These are phyloP conservation scores for Spizellomyces sp. DNA, from an alignment of 192 early-diverging fungal species.

Conservation along the genomic window DNA sequence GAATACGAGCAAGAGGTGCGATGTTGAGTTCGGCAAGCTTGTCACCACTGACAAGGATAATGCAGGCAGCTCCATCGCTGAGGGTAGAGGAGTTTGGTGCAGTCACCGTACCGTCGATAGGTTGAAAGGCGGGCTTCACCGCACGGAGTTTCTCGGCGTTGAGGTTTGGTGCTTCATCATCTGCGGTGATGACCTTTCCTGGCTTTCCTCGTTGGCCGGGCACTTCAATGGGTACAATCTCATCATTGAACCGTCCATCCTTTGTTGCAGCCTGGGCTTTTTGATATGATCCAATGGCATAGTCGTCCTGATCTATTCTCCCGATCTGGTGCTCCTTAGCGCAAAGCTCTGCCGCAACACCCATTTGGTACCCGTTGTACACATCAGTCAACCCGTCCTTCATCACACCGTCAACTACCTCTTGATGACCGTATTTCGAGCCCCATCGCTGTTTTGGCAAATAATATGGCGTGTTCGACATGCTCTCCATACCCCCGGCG, in stretches of 20 bases:
- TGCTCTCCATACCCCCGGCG: slow-evolving; percentile 96
- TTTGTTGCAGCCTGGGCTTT: slow-evolving; percentile 86
- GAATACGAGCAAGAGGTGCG: slow-evolving; percentile 84
- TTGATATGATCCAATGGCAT: slow-evolving; percentile 83
- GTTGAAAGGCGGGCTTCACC: slow-evolving; percentile 85
- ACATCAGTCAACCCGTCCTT: slow-evolving; percentile 65
- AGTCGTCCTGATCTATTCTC: slow-evolving; percentile 87
- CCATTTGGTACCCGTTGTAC: slow-evolving; percentile 55
- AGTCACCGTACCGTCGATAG: slow-evolving; percentile 86
- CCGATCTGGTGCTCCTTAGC: slow-evolving; percentile 77
- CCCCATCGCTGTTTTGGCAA: slow-evolving; percentile 55
- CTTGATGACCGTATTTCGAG: slow-evolving; percentile 80
- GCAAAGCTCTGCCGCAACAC: slow-evolving; percentile 62
- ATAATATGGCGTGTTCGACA: slow-evolving; percentile 90
- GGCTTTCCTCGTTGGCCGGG: slow-evolving; percentile 80
- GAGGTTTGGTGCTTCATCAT: slow-evolving; percentile 83
- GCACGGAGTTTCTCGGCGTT: slow-evolving; percentile 86
- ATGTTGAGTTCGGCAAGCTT: slow-evolving; percentile 74
- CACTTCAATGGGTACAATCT: slow-evolving; percentile 84
- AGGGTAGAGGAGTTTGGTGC: slow-evolving; percentile 91
- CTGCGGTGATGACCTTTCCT: slow-evolving; percentile 70
- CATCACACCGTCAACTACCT: slow-evolving; percentile 71
- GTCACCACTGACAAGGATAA: slow-evolving; percentile 80
- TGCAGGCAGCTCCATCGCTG: slow-evolving; percentile 91
- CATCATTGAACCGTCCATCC: slow-evolving; percentile 74